Base-by-base conservation (phyloP, 306 rosid species). In the Luffa acutangula region DNA sequence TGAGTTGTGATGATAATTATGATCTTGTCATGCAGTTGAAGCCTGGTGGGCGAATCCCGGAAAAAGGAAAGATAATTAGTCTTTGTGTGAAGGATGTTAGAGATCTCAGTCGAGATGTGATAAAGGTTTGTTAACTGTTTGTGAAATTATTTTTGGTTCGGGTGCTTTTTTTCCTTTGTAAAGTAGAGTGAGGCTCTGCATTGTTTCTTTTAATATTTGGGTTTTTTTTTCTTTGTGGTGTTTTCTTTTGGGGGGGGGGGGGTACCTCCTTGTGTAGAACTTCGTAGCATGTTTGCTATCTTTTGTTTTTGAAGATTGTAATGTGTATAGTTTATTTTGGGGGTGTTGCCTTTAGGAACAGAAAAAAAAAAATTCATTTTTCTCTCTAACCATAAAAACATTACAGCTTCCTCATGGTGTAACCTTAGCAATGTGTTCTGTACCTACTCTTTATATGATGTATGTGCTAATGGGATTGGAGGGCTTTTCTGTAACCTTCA, bases 21-120 rank as follows among this genome's bases (percentile, higher is more conserved):
- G 49, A n/a, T 79, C 83, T 79, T 75, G 51, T 60, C 60, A 36
- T 86, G 90, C 91, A 95, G 98, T 78, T 95, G 82, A 95, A 95
- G 89, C 96, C 97, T 49, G 98, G 98, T 72, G 97, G 98, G 54
- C 85, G 86, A 80, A 87, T 91, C 83, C 93, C 98, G 46, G 97
- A 86, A 57, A 95, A 90, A 82, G 98, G 97, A 67, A 95, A 91
- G 85, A 90, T 4, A 83, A 92, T 91, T 79, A 81, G 89, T 73
- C 93, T 95, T 0, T 3, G 14, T 1, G 97, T 92, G 71, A 87
- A 88, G 84, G 85, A 90, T 81, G 82, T 84, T 46, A 86, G 81
- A 4, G 98, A 95, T 85, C 87, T 95, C 60, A 88, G 95, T 80
- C 98, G 97, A 57, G 98, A 95, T 84, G 89, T 95, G 80, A 95